A percentile compares a stretch with the other conserved stretches of the same genome.
Conservation (phyloP, 176 grass and related monocot genomes). For the Aegilops sharonensis region DNA sequence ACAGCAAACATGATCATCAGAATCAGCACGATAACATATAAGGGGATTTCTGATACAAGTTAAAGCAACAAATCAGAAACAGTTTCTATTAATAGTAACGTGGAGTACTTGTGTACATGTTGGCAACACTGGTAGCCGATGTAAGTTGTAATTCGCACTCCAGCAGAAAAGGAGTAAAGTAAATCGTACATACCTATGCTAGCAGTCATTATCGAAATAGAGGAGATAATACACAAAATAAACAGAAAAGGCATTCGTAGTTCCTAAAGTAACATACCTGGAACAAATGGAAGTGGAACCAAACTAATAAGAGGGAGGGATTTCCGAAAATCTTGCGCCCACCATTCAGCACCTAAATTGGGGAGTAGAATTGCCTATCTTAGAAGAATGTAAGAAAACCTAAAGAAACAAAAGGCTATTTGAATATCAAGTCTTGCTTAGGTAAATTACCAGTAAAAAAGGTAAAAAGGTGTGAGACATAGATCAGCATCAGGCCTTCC, state of each 20-base stretch:
- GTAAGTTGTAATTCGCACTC: background rate
- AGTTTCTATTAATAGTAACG: background rate
- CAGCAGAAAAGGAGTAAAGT: background rate
- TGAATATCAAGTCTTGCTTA: background rate
- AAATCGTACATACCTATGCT: background rate
- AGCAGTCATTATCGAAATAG: background rate
- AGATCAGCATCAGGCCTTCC: conserved; percentile 98
- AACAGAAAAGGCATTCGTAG: background rate
- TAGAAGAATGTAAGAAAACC: conserved; percentile 9
- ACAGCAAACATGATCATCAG: conserved; percentile 74
- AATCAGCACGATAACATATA: conserved; percentile 76
- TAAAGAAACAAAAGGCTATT: background rate
- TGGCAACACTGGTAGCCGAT: background rate
- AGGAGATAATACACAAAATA: background rate
- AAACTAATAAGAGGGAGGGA: conserved; percentile 78
- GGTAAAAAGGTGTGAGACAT: conserved; percentile 83
- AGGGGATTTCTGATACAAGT: conserved; percentile 73
- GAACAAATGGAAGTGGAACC: conserved; percentile 80
- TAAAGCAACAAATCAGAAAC: conserved; percentile 30
- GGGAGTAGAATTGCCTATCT: background rate
- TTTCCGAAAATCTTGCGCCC: conserved; percentile 94
- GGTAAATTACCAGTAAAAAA: conserved; percentile 61
- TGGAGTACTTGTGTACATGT: background rate
- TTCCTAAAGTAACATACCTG: conserved; percentile 51
- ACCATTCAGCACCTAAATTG: conserved; percentile 94